phyloP scores from a whole-genome alignment of 345 rosid genomes.

The Brassica cretica region DNA sequence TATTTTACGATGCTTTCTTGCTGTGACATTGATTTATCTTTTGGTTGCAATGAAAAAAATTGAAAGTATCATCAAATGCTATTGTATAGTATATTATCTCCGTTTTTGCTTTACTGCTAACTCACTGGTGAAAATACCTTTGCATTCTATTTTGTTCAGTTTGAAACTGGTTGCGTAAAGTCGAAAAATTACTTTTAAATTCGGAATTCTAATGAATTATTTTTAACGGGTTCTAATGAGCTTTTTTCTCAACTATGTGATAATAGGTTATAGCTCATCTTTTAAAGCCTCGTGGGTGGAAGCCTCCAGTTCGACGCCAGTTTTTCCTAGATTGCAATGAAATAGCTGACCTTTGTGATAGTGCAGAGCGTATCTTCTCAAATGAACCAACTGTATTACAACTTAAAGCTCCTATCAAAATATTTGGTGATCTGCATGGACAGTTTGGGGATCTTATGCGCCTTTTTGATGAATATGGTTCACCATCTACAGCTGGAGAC shows the following conservation, averaged over 20 bases:
- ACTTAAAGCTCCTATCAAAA: conserved; percentile 84
- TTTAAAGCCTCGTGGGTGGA: conserved; percentile 95
- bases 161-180: not conserved
- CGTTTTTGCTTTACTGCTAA: conserved; percentile 1
- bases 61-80: not conserved
- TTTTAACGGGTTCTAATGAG: not conserved
- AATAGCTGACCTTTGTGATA: conserved; percentile 89
- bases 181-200: not conserved
- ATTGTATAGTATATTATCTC: conserved; percentile 2
- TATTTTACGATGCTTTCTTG: not conserved
- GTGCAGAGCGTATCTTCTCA: conserved; percentile 80
- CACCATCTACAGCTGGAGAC: conserved; percentile 96
- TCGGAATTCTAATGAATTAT: conserved; percentile 8
- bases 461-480: conserved; percentile 90
- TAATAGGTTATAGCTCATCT: conserved; percentile 78
- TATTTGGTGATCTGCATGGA: conserved; percentile 94
- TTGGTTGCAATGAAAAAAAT: not conserved
- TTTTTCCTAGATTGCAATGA: conserved; percentile 94
- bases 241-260: not conserved
- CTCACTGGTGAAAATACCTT: not conserved
- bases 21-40: conserved; percentile 10
- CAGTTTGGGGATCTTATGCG: conserved; percentile 98
- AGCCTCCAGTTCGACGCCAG: conserved; percentile 88
- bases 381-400: conserved; percentile 84
- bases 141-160: not conserved